Base-by-base conservation (phyloP, 2,329 filamentous ascomycete species). In the Elsinoe fawcettii region DNA sequence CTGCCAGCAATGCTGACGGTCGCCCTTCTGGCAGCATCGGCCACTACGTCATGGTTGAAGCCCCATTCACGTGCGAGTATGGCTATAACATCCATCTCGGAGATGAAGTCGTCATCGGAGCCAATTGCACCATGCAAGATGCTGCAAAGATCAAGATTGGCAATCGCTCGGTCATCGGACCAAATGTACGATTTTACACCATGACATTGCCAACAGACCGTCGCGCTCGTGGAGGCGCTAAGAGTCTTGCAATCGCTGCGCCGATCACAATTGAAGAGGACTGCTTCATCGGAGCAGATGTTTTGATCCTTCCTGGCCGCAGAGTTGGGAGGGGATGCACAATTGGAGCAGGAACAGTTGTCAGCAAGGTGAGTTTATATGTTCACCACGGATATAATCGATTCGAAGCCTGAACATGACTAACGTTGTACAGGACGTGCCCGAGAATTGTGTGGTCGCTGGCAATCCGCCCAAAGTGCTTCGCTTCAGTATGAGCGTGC, bases 21-120 rank as follows among this genome's bases (percentile, higher is more conserved):
- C 5, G 72, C 79, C 63, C 80, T 80, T 2, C 75, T 57, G 88
- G 81, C 57, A 80, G 77, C 22, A 80, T 93, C 4, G 89, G 89
- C n/a, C 80, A 84, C 14, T 83, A 86, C 57, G 86, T 88, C 4
- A 78, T 85, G 41, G 87, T 99, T 23, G 90, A 96, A 66, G 84
- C 88, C 2, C 92, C 92, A 0, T 97, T 99, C 70, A 85, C 80
- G 47, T 96, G 92, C 69, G 90, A 96, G 66, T 96, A 96, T 66
- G 93, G 93, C 0, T 97, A 96, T 74, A 97, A 99, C 70, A 87
- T 97, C 65, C 81, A 81, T 49, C 87, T 99, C 63, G 91, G 88
- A 11, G 86, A 91, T 64, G 85, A 93, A 62, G 89, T 95, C 2
- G 81, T 85, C 57, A 87, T 99, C 63, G 88, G 87, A 16, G 81